Evolutionary conservation across 140 eudicot species (phyloP).

Genomic region (Bidens hawaiensis): DNA sequence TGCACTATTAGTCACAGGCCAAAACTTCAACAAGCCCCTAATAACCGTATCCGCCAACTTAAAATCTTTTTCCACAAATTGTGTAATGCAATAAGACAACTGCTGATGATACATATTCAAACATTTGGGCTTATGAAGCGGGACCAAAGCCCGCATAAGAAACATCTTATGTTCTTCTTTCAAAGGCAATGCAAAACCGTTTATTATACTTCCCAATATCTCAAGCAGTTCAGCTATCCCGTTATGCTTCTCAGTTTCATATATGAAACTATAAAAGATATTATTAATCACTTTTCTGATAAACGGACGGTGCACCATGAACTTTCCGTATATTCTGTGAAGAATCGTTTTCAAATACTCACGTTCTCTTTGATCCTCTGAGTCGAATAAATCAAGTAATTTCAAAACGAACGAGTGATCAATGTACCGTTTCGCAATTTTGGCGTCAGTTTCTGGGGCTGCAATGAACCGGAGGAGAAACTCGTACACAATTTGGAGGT

Average conservation of each 20-base stretch:
- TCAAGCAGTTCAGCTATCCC: slow-evolving; percentile 82
- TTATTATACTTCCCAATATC: slow-evolving; percentile 82
- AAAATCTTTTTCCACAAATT: slow-evolving; percentile 74
- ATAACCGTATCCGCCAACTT: slow-evolving; percentile 66
- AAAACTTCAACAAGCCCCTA: slow-evolving; percentile 63
- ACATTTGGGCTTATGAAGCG: slow-evolving; percentile 77
- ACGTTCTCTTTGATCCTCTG: slow-evolving; percentile 70
- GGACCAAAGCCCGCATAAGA: slow-evolving; percentile 61
- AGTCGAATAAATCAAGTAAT: slow-evolving; percentile 58
- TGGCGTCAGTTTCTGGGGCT: slow-evolving; percentile 71
- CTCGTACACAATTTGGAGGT: slow-evolving; percentile 68
- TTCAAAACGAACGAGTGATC: slow-evolving; percentile 58
- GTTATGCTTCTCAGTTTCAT: slow-evolving; percentile 61
- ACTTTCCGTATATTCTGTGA: slow-evolving; percentile 61
- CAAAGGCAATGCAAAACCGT: slow-evolving; percentile 80
- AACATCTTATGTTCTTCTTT: slow-evolving; percentile 86
- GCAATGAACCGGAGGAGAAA: slow-evolving; percentile 63
- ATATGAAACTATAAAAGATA: slow-evolving; percentile 58
- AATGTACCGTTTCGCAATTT: slow-evolving; percentile 60
- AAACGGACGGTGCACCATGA: slow-evolving; percentile 80
- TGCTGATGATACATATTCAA: slow-evolving; percentile 69
- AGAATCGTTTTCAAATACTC: slow-evolving; percentile 71
- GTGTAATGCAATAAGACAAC: slow-evolving; percentile 64
- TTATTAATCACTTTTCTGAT: slow-evolving; percentile 73
- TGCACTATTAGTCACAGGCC: slow-evolving; percentile 73